Percentiles rank a stretch among this genome's conserved stretches.
Evolutionary conservation across 1,284 basidiomycete species (phyloP).

Genomic region (Leccinum colubrinum): DNA sequence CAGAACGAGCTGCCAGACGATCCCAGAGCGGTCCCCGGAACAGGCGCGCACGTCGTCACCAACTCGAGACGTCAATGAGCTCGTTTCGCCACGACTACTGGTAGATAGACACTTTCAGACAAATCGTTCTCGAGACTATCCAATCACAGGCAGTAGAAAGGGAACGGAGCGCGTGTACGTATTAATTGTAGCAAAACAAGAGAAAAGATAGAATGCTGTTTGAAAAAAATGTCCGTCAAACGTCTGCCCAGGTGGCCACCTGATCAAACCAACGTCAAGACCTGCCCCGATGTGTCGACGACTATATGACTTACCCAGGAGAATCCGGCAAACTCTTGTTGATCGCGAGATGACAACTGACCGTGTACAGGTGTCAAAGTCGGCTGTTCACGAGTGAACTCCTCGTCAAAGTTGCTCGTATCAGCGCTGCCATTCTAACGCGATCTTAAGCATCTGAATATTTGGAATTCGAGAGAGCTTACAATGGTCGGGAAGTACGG

Average conservation of each 20-base stretch:
- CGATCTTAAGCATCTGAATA: slow-evolving; percentile 7
- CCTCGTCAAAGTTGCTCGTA: slow-evolving; percentile 92
- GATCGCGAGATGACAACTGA: slow-evolving; percentile 89
- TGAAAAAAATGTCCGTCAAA: slow-evolving; percentile 37
- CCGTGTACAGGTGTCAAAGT: slow-evolving; percentile 97
- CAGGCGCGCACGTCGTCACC: slow-evolving; percentile 62
- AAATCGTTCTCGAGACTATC: slow-evolving; percentile 43
- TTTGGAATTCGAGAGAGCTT: slow-evolving; percentile 32
- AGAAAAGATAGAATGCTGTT: slow-evolving; percentile 34
- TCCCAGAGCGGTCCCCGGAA: slow-evolving; percentile 49
- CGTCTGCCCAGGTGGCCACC: slow-evolving; percentile 75
- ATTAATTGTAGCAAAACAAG: slow-evolving; percentile 36
- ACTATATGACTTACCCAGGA: slow-evolving; percentile 66
- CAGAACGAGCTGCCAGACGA: slow-evolving; percentile 39
- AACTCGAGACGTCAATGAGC: slow-evolving; percentile 19
- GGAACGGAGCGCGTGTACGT: slow-evolving; percentile 32
- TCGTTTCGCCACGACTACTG: slow-evolving; percentile 11
- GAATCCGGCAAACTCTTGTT: slow-evolving; percentile 95
- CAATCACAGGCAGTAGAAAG: slow-evolving; percentile 42
- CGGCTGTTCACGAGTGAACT: slow-evolving; percentile 96
- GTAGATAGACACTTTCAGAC: slow-evolving; percentile 25
- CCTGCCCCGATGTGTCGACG: not conserved
- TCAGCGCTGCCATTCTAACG: slow-evolving; percentile 74
- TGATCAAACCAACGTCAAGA: slow-evolving; percentile 22
- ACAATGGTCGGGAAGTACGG: slow-evolving; percentile 98